Evolutionary conservation across 331 rosid species (phyloP), one percentile per base, ranked within the genome.

Genomic region (Prunus yedoensis): DNA sequence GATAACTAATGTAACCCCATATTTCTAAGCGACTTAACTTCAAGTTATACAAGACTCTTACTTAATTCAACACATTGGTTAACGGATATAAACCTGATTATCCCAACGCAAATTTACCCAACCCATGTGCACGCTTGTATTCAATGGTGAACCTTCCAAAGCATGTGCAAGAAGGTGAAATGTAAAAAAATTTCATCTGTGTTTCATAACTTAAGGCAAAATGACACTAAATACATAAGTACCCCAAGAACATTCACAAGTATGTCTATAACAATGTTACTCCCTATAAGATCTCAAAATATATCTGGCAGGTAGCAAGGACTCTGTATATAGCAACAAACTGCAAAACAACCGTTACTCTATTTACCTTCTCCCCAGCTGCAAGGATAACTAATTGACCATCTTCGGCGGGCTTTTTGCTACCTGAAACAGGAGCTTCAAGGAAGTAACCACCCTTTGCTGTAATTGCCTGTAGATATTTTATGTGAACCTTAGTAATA

Each of bases 391-490:
- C 83, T 18, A 94, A 84, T 57, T 94, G 98, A 70, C 98, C 98
- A 76, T 94, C 97, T 90, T 94, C 98, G 66, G 98, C 98, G 3
- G 98, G 98, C 86, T 94, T 94, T 89, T 94, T 91, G 90, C 96
- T 90, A 73, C 98, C 98, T 30, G 97, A 90, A 82, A 92, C 93
- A 78, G 97, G 96, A 66, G 90, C 97, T 82, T 91, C 97, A 49
- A 90, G 85, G 83, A 88, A 92, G 73, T 56, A 47, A 80, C 91
- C 96, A 15, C 96, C 93, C 77, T 76, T 92, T 62, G 78, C 77
- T 56, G 66, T 79, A 76, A 92, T 82, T 14, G 89, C 96, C 97
- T 92, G 85, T 51, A 79, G 65, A 85, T 51, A 73, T 38, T 45
- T 38, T 51, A 64, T 57, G 51, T 74, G 68, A 68, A 69, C 66